Evolutionary conservation across 257 asterid genomes (phyloP).

Genomic region (Fraxinus cuspidata): DNA sequence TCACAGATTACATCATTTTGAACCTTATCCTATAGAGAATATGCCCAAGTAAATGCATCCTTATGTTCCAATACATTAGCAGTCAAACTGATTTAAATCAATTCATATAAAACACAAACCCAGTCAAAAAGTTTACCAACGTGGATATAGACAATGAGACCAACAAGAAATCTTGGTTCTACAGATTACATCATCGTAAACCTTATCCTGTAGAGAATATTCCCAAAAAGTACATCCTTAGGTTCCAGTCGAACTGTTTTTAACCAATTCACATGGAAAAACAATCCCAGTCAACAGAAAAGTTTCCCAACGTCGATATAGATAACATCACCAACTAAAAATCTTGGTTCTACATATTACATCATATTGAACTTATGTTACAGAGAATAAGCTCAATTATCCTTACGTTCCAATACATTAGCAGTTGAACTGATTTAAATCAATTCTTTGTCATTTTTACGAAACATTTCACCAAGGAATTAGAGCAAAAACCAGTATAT

Average conservation of each 20-base stretch:
- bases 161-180: not conserved
- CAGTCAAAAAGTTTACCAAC: not conserved
- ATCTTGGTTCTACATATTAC: not conserved
- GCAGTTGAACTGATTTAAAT: not conserved
- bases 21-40: not conserved
- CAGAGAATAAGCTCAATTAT: not conserved
- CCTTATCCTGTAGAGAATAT: not conserved
- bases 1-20: not conserved
- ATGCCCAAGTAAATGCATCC: not conserved
- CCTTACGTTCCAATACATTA: not conserved
- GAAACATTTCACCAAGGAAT: not conserved
- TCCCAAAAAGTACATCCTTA: not conserved
- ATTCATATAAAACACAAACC: not conserved
- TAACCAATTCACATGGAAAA: not conserved
- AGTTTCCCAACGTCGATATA: not conserved
- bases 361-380: not conserved
- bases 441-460: not conserved
- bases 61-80: not conserved
- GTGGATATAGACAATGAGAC: not conserved
- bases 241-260: not conserved
- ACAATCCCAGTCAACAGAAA: not conserved
- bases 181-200: no score
- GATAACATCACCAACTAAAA: not conserved
- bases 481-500: not conserved
- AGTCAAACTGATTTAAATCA: not conserved